Conservation (phyloP, 2,329 filamentous ascomycete species). For the Fusarium compactum region DNA sequence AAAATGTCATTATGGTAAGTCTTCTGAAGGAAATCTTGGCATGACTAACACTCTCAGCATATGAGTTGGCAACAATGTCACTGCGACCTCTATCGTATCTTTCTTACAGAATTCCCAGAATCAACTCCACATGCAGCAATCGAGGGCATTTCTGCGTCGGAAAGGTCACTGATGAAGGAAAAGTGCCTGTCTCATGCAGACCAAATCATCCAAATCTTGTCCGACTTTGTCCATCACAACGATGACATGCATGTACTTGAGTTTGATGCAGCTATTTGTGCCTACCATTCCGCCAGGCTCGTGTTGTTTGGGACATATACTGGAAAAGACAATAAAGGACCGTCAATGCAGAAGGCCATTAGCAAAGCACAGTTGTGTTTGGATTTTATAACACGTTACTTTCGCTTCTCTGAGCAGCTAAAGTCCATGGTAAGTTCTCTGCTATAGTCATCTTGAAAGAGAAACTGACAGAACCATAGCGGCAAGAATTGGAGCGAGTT, state of each 20-base stretch:
- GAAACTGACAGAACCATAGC: conserved; percentile 7
- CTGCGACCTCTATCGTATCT: conserved; percentile 59
- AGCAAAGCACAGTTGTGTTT: conserved; percentile 44
- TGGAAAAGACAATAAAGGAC: conserved; percentile 41
- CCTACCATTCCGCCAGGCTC: conserved; percentile 56
- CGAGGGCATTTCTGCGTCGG: conserved; percentile 47
- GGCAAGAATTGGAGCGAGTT: conserved; percentile 46
- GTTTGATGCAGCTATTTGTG: conserved; percentile 58
- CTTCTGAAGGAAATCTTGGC: fast-evolving
- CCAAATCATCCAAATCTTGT: conserved; percentile 52
- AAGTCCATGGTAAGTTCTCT: conserved; percentile 40
- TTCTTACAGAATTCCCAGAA: conserved; percentile 56
- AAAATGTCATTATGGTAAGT: conserved; percentile 42
- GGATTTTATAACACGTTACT: conserved; percentile 46
- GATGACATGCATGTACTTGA: conserved; percentile 51
- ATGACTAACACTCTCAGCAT: conserved; percentile 27
- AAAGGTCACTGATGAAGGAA: conserved; percentile 44
- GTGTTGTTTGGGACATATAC: conserved; percentile 52
- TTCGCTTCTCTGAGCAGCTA: conserved; percentile 46
- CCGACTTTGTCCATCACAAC: conserved; percentile 52
- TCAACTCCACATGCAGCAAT: conserved; percentile 52
- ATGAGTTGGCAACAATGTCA: conserved; percentile 57
- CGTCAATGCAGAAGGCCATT: conserved; percentile 47
- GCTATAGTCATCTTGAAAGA: fast-evolving
- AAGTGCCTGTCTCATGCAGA: conserved; percentile 55